Evolutionary conservation across 1,284 basidiomycete species (phyloP).

Genomic region (Mycena sp.): DNA sequence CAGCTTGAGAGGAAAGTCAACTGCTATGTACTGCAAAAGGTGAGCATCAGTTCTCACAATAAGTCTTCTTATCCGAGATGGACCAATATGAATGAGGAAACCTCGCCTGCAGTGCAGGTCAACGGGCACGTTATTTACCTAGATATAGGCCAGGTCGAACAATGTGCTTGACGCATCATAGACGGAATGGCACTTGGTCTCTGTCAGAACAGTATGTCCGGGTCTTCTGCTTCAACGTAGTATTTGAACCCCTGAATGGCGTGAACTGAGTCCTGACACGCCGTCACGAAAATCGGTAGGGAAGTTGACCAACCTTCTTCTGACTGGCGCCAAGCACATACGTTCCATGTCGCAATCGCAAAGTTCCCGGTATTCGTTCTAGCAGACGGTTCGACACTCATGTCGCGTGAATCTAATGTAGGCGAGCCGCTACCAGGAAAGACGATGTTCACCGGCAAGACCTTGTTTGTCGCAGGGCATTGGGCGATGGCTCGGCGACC

Average conservation of each 20-base stretch:
- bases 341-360: conserved; percentile 81
- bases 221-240: conserved; percentile 85
- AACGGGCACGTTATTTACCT: conserved; percentile 70
- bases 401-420: conserved; percentile 32
- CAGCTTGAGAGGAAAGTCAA: conserved; percentile 61
- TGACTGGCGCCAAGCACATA: conserved; percentile 74
- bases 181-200: conserved; percentile 71
- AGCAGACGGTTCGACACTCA: not conserved
- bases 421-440: conserved; percentile 52
- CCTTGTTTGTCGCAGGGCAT: conserved; percentile 76
- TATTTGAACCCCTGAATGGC: conserved; percentile 79
- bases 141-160: conserved; percentile 53
- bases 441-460: conserved; percentile 67
- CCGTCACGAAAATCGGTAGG: not conserved
- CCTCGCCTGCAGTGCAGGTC: conserved; percentile 64
- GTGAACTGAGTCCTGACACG: conserved; percentile 57
- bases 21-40: not conserved
- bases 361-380: conserved; percentile 52
- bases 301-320: conserved; percentile 70
- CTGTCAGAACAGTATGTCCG: conserved; percentile 84
- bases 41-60: conserved; percentile 56
- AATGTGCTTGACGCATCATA: not conserved
- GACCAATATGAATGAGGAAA: conserved; percentile 83
- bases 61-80: conserved; percentile 78
- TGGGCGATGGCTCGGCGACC: conserved; percentile 33